Percentiles rank a stretch among this genome's conserved stretches.
These are phyloP conservation scores for Xanthoparmelia taractica DNA, from an alignment of 495 filamentous ascomycete genomes.

Conservation along the genomic window DNA sequence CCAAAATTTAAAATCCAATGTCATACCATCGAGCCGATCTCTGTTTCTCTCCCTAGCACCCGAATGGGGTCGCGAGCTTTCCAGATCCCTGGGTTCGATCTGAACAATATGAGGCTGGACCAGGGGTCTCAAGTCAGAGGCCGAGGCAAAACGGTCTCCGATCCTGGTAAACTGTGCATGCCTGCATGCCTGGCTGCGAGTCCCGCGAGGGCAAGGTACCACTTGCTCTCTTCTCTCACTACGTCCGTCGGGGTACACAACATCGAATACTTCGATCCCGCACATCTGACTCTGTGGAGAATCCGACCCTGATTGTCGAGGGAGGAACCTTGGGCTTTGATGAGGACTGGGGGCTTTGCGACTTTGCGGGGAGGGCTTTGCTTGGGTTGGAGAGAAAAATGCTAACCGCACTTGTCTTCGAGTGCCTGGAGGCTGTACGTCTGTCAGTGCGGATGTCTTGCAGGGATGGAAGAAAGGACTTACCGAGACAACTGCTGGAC, in stretches of 20 bases:
- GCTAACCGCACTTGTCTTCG: constrained; percentile 2
- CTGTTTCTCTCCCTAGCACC: neutral
- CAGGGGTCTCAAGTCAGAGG: neutral
- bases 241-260: constrained; percentile 19
- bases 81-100: neutral
- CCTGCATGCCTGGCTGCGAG: constrained; percentile 15
- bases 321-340: neutral
- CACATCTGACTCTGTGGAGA: constrained; percentile 18
- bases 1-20: constrained; percentile 12
- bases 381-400: neutral
- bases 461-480: neutral
- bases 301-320: neutral
- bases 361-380: neutral
- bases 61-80: neutral
- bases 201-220: constrained; percentile 14
- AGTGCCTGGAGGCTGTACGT: constrained; percentile 1
- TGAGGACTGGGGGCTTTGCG: neutral
- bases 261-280: constrained; percentile 20
- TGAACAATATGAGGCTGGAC: neutral
- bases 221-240: constrained; percentile 15
- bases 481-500: constrained; percentile 16
- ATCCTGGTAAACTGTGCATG: neutral
- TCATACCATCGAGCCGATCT: neutral
- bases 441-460: neutral
- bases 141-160: constrained; percentile 10